Base-by-base conservation (phyloP, 2,329 filamentous ascomycete species). In the Arthrobotrys musiformis region DNA sequence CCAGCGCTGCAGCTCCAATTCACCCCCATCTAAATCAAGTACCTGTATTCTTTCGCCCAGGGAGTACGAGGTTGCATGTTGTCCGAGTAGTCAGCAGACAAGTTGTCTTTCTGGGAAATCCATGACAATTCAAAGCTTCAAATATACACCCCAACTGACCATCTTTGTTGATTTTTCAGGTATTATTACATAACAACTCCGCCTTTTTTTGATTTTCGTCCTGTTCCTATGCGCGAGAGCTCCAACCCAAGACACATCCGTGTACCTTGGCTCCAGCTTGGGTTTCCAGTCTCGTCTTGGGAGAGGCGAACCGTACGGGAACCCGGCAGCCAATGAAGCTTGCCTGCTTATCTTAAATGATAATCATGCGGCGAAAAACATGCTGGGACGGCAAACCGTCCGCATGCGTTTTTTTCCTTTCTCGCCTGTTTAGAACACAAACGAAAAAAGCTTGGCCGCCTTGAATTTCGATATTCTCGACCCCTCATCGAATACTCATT, bases 301-400 rank as follows among this genome's bases (percentile, higher is more conserved):
- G 62, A 54, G 26, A 42, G 52, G 35, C 35, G 24, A 48, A 42
- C n/a, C n/a, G n/a, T n/a, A n/a, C n/a, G n/a, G 52, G 70, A 42
- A 30, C 72, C 1, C 22, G 24, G 30, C 64, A 40, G 37, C 70
- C 61, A 74, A 75, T 75, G 15, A 62, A 24, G 48, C 28, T 22
- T 15, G 26, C 63, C 37, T 70, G 46, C 72, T 70, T 76, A 76
- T 76, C 72, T 11, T 42, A 19, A n/a, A 66, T 40, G 11, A 62
- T 56, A 58, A n/a, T 58, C 52, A 58, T 56, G 63, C 42, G 11
- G 22, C 62, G 40, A 63, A 54, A 19, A 60, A 24, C 6, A 68
- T 26, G 63, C 62, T 40, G 30, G 19, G 24, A 61, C 52, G 52
- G 37, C 28, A 28, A 58, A 26, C n/a, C 22, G 15, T 56, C 15